These are phyloP conservation scores for Cryptosporidium parvum DNA, from an alignment of 169 alveolate species.

Conservation along the genomic window DNA sequence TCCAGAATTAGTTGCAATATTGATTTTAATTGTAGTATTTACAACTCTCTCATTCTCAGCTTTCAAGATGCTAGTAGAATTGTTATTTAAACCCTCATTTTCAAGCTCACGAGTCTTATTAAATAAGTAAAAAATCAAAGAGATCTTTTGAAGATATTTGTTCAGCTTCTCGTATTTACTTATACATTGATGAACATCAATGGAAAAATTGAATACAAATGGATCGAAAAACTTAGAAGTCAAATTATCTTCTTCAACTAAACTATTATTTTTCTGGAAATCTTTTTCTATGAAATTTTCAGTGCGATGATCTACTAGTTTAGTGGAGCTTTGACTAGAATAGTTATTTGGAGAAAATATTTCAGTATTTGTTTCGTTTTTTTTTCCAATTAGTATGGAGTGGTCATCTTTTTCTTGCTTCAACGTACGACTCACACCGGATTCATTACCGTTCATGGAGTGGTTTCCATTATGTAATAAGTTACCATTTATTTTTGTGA, in stretches of 20 bases:
- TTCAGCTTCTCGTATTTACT: neutral
- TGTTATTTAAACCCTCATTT: constrained; percentile 27
- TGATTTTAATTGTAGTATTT: constrained; percentile 3
- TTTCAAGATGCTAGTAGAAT: constrained; percentile 1
- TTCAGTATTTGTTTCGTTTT: neutral
- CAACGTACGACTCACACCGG: neutral
- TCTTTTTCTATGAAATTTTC: neutral
- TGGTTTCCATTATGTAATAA: neutral
- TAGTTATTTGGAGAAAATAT: neutral
- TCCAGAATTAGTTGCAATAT: constrained; percentile 26
- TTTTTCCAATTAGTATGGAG: neutral
- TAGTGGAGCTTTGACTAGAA: neutral
- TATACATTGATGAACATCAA: constrained; percentile 12
- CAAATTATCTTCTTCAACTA: neutral
- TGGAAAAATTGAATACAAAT: constrained; percentile 17
- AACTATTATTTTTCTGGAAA: neutral
- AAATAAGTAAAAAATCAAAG: constrained; percentile 31
- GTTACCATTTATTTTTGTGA: neutral
- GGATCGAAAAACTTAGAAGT: constrained; percentile 7
- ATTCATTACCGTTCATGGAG: neutral
- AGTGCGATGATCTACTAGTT: neutral
- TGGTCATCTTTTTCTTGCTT: neutral
- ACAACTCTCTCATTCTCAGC: neutral
- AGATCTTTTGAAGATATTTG: constrained; percentile 30
- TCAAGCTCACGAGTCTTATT: constrained; percentile 10